phyloP scores from a whole-genome alignment of 2,329 filamentous ascomycete genomes.

The Alternaria rosae region DNA sequence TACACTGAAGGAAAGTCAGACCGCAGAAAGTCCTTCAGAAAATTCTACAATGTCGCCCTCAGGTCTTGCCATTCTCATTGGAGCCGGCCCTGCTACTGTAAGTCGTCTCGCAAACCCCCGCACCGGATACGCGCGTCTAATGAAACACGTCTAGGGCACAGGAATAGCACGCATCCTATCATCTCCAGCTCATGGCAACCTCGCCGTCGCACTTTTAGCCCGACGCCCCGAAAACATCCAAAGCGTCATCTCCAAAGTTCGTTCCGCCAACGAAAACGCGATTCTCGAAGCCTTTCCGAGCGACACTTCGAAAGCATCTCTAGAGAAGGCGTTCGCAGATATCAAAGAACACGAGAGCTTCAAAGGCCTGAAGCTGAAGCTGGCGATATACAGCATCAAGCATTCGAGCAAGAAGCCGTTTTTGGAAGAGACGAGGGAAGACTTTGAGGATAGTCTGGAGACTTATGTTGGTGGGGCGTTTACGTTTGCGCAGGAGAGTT shows the following conservation, averaged over 20 bases:
- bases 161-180: constrained; percentile 65
- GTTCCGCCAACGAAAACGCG: constrained; percentile 52
- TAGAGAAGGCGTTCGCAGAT: constrained; percentile 58
- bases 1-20: not conserved
- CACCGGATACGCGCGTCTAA: not conserved
- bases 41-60: constrained; percentile 32
- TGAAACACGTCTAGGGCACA: constrained; percentile 51
- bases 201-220: constrained; percentile 63
- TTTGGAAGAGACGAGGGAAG: constrained; percentile 61
- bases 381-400: constrained; percentile 66
- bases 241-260: constrained; percentile 53
- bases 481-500: constrained; percentile 61
- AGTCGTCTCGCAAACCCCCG: not conserved
- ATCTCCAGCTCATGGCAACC: constrained; percentile 59
- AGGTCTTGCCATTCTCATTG: constrained; percentile 44
- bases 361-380: constrained; percentile 57
- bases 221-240: constrained; percentile 57
- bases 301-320: constrained; percentile 57
- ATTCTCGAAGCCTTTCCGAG: constrained; percentile 62
- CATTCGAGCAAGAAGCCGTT: constrained; percentile 63
- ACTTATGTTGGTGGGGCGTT: constrained; percentile 65
- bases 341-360: constrained; percentile 60
- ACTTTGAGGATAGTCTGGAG: constrained; percentile 55
- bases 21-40: not conserved
- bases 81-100: constrained; percentile 45